These are phyloP conservation scores for Trametes sanguinea DNA, from an alignment of 768 basidiomycete species.

Conservation along the genomic window DNA sequence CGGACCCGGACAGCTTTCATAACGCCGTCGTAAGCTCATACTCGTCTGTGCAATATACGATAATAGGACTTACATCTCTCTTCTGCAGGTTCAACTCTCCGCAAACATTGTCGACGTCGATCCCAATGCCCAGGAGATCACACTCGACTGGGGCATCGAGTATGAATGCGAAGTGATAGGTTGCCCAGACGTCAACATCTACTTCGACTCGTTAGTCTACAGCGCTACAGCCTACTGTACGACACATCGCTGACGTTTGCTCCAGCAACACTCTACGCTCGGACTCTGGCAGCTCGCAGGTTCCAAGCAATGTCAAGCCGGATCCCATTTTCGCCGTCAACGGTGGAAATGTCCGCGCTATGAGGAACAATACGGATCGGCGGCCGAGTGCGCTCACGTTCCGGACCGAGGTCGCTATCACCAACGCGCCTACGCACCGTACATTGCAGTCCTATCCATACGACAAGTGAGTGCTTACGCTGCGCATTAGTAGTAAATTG, in stretches of 20 bases:
- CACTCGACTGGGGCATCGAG: slow-evolving; percentile 17
- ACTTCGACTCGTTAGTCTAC: slow-evolving; percentile 20
- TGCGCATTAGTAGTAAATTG: too few relatives aligned
- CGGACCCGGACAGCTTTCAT: slow-evolving; percentile 9
- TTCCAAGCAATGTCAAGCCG: slow-evolving; percentile 5
- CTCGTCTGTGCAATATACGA: neutral
- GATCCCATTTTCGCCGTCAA: slow-evolving; percentile 20
- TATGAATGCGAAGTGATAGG: slow-evolving; percentile 8
- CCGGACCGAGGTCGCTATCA: slow-evolving; percentile 19
- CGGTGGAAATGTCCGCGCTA: slow-evolving; percentile 10
- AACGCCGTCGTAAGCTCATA: slow-evolving; percentile 2
- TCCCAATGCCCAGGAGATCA: slow-evolving; percentile 13
- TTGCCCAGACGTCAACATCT: slow-evolving; percentile 21
- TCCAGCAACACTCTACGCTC: slow-evolving; percentile 17
- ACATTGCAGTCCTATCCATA: slow-evolving; percentile 22
- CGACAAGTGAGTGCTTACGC: slow-evolving; percentile 17
- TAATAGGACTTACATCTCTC: neutral
- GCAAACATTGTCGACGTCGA: slow-evolving; percentile 21
- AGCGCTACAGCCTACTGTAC: too few relatives aligned
- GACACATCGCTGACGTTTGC: neutral
- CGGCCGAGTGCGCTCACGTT: slow-evolving; percentile 15
- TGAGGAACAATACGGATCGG: slow-evolving; percentile 8
- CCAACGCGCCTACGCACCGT: slow-evolving; percentile 14
- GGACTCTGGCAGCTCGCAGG: neutral
- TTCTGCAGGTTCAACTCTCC: slow-evolving; percentile 11